phyloP scores from a whole-genome alignment of 108 stramenopile species.

The Schizochytrium sp. region DNA sequence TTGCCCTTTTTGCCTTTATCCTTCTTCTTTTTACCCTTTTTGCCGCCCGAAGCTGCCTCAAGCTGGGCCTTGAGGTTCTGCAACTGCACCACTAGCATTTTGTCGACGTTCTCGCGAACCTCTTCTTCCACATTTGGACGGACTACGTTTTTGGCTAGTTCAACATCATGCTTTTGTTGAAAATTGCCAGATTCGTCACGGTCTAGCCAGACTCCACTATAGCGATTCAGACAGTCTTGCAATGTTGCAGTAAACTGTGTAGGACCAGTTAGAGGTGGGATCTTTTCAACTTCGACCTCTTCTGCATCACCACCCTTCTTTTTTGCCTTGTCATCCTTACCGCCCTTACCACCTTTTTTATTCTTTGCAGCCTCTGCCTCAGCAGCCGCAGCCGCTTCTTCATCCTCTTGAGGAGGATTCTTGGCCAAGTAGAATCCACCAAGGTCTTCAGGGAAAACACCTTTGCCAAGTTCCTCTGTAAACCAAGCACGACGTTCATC shows the following conservation, averaged over 20 bases:
- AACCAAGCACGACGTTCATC: slow-evolving; percentile 85
- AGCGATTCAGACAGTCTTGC: slow-evolving; percentile 67
- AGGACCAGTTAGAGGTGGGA: slow-evolving; percentile 75
- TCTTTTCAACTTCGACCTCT: slow-evolving; percentile 64
- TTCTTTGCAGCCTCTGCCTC: slow-evolving; percentile 61
- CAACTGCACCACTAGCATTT: slow-evolving; percentile 80
- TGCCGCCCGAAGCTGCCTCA: slow-evolving; percentile 69
- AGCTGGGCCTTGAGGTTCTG: slow-evolving; percentile 79
- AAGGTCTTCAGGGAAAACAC: neutral
- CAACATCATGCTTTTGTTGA: slow-evolving; percentile 80
- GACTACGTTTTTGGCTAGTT: slow-evolving; percentile 78
- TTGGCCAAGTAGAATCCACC: slow-evolving; percentile 42
- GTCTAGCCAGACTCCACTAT: slow-evolving; percentile 78
- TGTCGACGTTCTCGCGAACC: slow-evolving; percentile 79
- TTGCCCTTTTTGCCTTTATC: slow-evolving; percentile 71
- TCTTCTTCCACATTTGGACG: slow-evolving; percentile 75
- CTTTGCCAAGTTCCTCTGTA: slow-evolving; percentile 77
- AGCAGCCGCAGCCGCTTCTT: slow-evolving; percentile 73
- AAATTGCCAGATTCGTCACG: slow-evolving; percentile 81
- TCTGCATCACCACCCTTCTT: slow-evolving; percentile 64
- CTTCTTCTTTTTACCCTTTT: slow-evolving; percentile 75
- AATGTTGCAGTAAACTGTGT: slow-evolving; percentile 73
- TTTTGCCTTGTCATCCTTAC: slow-evolving; percentile 71
- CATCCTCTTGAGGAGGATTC: slow-evolving; percentile 64
- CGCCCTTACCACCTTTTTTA: slow-evolving; percentile 66